Evolutionary conservation across 176 grass and related monocot species (phyloP).

Genomic region (Urochloa ruziziensis): DNA sequence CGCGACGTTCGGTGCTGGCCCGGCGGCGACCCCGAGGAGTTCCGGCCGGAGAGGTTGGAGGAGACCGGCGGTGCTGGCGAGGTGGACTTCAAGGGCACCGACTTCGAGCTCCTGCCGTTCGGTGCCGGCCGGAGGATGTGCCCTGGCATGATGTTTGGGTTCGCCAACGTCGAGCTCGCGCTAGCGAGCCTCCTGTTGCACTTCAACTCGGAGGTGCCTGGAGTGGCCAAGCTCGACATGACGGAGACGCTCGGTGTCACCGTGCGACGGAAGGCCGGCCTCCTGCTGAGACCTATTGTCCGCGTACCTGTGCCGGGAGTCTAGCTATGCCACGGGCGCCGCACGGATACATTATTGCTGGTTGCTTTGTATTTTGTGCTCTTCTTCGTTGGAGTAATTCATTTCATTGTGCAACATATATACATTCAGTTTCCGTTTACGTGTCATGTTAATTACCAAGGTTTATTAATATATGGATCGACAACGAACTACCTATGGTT

Average conservation of each 20-base stretch:
- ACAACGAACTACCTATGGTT: no score
- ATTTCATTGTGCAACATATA: no score
- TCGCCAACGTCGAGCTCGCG: constrained; percentile 48
- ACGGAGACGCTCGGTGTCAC: constrained; percentile 36
- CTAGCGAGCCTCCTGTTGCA: constrained; percentile 41
- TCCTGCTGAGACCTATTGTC: background rate
- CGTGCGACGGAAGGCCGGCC: background rate
- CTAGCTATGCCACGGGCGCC: background rate
- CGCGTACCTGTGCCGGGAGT: background rate
- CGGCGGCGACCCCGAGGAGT: constrained; percentile 26
- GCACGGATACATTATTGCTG: no score
- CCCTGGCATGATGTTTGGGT: constrained; percentile 38
- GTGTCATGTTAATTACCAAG: no score
- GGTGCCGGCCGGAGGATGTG: constrained; percentile 53
- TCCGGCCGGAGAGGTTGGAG: constrained; percentile 38
- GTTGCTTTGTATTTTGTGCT: no score
- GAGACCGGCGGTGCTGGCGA: background rate
- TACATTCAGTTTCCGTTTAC: no score
- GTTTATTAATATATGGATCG: no score
- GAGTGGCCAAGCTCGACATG: constrained; percentile 18
- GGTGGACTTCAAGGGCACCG: constrained; percentile 30
- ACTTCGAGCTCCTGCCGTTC: constrained; percentile 53
- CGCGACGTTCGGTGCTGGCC: constrained; percentile 47
- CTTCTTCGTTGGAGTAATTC: no score
- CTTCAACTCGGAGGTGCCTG: constrained; percentile 46